Percentiles rank a stretch among this genome's conserved stretches.
These are phyloP conservation scores for Candida methanosorbosa DNA, from an alignment of 805 yeast genomes.

Conservation along the genomic window DNA sequence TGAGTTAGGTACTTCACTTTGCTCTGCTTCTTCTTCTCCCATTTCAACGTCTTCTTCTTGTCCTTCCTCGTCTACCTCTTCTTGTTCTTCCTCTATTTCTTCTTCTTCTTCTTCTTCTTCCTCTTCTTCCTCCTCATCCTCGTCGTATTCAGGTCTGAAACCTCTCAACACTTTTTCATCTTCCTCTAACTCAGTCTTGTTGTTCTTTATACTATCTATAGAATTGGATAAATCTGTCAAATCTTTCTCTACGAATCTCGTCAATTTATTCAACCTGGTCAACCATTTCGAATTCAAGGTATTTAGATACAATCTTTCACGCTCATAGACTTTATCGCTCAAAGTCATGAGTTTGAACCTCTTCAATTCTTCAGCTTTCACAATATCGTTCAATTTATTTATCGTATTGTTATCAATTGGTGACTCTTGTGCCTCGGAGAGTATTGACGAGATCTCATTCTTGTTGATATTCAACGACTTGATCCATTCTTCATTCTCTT, in stretches of 20 bases:
- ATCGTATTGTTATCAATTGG: constrained; percentile 9
- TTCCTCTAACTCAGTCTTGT: constrained; percentile 9
- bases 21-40: constrained; percentile 6
- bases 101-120: constrained; percentile 8
- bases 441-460: no score
- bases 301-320: constrained; percentile 12
- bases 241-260: constrained; percentile 15
- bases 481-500: constrained; percentile 1
- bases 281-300: constrained; percentile 20
- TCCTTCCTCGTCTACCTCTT: neutral
- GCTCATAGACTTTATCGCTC: constrained; percentile 17
- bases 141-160: constrained; percentile 4
- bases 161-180: constrained; percentile 3
- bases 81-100: constrained; percentile 3
- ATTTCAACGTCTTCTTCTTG: constrained; percentile 6
- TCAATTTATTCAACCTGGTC: constrained; percentile 13
- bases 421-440: no score
- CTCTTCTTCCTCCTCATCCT: constrained; percentile 7
- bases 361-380: constrained; percentile 14
- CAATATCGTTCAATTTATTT: constrained; percentile 8
- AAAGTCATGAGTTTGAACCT: constrained; percentile 20
- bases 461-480: neutral
- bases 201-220: constrained; percentile 5
- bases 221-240: constrained; percentile 6
- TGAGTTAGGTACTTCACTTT: constrained; percentile 2